A percentile compares a stretch with the other conserved stretches of the same genome.
Conservation (phyloP, 495 filamentous ascomycete genomes). For the Podospora conica region DNA sequence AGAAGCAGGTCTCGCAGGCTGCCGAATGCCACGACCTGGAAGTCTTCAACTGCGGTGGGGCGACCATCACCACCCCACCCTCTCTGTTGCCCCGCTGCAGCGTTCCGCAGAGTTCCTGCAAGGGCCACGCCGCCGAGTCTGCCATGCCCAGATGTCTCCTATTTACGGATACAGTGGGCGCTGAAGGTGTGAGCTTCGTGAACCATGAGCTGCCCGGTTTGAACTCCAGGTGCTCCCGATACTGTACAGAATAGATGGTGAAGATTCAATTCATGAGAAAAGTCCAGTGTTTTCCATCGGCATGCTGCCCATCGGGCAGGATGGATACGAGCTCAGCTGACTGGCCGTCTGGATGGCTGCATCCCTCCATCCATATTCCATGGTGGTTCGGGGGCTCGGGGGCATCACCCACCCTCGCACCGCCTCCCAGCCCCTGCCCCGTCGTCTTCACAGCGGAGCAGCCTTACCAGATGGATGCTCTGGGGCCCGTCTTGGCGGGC, state of each 20-base stretch:
- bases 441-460: slow-evolving; percentile 4
- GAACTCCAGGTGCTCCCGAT: too few species aligned
- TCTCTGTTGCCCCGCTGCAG: not conserved
- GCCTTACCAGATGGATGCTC: slow-evolving; percentile 8
- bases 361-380: not conserved
- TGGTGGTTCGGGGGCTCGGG: not conserved
- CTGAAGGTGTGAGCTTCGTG: too few species aligned
- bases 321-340: not conserved
- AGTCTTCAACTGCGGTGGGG: too few species aligned
- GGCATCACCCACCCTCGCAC: not conserved
- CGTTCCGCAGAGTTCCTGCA: not conserved
- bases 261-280: not conserved
- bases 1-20: not conserved
- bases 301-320: not conserved
- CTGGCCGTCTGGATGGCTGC: not conserved
- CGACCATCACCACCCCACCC: not conserved
- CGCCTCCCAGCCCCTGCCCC: slow-evolving; percentile 3
- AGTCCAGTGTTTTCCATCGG: not conserved
- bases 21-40: not conserved
- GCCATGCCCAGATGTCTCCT: too few species aligned
- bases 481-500: slow-evolving; percentile 3
- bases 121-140: not conserved
- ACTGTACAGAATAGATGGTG: too few species aligned
- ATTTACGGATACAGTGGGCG: too few species aligned
- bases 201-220: too few species aligned